These are phyloP conservation scores for Euphorbia celastroides DNA, from an alignment of 441 rosid species.

Conservation along the genomic window DNA sequence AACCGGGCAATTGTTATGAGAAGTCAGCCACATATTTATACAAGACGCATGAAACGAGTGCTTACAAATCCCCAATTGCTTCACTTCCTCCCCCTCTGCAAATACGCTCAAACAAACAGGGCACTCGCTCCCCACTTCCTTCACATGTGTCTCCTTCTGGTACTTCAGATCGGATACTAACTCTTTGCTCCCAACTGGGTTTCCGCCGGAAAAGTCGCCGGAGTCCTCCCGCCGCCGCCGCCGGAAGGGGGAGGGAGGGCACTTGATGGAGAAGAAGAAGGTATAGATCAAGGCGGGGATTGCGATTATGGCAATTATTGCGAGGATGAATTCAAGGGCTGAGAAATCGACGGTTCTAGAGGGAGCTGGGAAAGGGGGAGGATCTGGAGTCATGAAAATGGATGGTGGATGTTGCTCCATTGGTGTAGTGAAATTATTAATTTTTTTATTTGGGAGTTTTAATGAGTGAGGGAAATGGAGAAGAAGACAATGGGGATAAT, in stretches of 20 bases:
- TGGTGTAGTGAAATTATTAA: neutral
- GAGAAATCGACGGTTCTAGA: constrained; percentile 53
- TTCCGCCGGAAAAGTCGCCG: neutral
- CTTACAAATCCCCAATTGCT: constrained; percentile 48
- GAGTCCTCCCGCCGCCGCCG: constrained; percentile 2
- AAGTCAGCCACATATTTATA: constrained; percentile 58
- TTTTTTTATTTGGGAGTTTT: neutral
- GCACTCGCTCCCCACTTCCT: constrained; percentile 60
- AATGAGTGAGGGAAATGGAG: neutral
- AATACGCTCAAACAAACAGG: constrained; percentile 64
- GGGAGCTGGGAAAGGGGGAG: constrained; percentile 52
- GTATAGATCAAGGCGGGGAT: constrained; percentile 69
- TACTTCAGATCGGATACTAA: constrained; percentile 27
- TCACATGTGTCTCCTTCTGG: constrained; percentile 37
- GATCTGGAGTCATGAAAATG: constrained; percentile 31
- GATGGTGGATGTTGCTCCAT: constrained; percentile 40
- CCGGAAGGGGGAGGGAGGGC: constrained; percentile 32
- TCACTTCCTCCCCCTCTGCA: constrained; percentile 53
- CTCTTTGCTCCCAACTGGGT: constrained; percentile 12
- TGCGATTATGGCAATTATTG: constrained; percentile 58
- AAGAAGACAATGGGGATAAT: no score
- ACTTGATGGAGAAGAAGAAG: constrained; percentile 47
- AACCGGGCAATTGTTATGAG: constrained; percentile 60
- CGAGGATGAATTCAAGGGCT: constrained; percentile 63
- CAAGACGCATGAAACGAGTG: constrained; percentile 73